Conservation (phyloP, 164 flowering plant species). For the Vitis rupestris region DNA sequence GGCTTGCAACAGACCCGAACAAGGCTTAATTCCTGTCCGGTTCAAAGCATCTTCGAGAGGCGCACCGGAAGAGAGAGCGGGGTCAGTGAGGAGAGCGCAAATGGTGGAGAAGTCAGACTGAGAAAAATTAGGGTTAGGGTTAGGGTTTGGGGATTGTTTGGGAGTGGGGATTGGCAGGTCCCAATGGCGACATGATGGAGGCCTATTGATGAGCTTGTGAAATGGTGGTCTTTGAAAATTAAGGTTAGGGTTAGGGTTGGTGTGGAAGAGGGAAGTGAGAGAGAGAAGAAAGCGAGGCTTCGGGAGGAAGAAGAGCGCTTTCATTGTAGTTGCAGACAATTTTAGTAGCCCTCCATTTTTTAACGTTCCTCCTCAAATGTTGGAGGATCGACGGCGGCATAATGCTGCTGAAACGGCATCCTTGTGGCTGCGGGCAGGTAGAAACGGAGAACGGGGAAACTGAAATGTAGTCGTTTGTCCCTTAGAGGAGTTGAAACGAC, state of each 20-base stretch:
- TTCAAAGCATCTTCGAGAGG: conserved; percentile 49
- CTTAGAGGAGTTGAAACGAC: no score
- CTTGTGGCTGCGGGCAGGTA: no score
- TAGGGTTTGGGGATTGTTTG: conserved; percentile 1
- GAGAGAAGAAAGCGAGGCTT: background rate
- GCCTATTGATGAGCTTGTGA: conserved; percentile 22
- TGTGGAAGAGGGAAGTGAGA: conserved; percentile 8
- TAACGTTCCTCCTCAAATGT: no score
- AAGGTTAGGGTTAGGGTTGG: conserved; percentile 9
- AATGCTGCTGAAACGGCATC: no score
- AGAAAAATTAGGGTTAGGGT: conserved; percentile 16
- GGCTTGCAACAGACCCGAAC: conserved; percentile 26
- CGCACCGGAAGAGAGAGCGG: conserved; percentile 28
- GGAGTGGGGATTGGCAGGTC: background rate
- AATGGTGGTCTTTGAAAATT: background rate
- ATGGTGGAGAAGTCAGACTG: conserved; percentile 30
- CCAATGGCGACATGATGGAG: conserved; percentile 5
- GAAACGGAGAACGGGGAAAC: no score
- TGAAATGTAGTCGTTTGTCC: no score
- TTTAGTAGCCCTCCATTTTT: no score
- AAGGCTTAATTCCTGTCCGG: conserved; percentile 39
- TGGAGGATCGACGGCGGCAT: no score
- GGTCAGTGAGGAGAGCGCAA: conserved; percentile 34
- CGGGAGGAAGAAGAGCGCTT: no score
- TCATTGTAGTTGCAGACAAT: no score